phyloP scores from a whole-genome alignment of 176 grass and related monocot species.

The Thinopyrum elongatum region DNA sequence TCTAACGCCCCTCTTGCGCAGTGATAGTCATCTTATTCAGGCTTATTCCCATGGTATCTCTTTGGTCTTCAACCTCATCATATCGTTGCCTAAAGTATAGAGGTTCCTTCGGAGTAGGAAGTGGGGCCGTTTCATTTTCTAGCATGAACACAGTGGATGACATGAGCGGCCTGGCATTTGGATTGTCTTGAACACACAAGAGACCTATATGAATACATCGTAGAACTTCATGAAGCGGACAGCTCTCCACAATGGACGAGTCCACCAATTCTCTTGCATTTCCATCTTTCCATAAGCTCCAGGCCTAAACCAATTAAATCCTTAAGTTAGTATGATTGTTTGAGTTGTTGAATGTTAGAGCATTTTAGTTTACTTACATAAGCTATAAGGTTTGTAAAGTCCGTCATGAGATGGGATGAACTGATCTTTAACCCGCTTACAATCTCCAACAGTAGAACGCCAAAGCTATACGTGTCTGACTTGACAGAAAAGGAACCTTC shows the following conservation, averaged over 20 bases:
- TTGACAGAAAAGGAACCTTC: conserved; percentile 42
- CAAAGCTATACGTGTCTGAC: conserved; percentile 59
- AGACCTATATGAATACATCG: conserved; percentile 38
- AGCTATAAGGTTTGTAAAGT: conserved; percentile 9
- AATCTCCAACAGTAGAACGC: conserved; percentile 51
- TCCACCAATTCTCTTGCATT: conserved; percentile 40
- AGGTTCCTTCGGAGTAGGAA: conserved; percentile 26
- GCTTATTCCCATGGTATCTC: background rate
- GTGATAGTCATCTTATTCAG: conserved; percentile 23
- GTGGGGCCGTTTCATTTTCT: background rate
- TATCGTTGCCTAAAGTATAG: conserved; percentile 24
- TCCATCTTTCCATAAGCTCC: conserved; percentile 47
- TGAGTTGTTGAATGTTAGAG: background rate
- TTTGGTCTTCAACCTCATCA: background rate
- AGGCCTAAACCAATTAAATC: conserved; percentile 42
- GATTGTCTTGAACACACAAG: conserved; percentile 48
- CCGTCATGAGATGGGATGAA: background rate
- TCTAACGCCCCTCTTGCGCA: background rate
- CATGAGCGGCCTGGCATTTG: conserved; percentile 49
- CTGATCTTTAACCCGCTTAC: conserved; percentile 41
- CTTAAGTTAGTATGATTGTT: background rate
- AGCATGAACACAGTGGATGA: conserved; percentile 47
- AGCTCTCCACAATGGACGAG: conserved; percentile 9
- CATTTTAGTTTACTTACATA: conserved; percentile 13
- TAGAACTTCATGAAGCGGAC: conserved; percentile 14